Conservation (phyloP, 768 basidiomycete species). For the Mycena floridula region DNA sequence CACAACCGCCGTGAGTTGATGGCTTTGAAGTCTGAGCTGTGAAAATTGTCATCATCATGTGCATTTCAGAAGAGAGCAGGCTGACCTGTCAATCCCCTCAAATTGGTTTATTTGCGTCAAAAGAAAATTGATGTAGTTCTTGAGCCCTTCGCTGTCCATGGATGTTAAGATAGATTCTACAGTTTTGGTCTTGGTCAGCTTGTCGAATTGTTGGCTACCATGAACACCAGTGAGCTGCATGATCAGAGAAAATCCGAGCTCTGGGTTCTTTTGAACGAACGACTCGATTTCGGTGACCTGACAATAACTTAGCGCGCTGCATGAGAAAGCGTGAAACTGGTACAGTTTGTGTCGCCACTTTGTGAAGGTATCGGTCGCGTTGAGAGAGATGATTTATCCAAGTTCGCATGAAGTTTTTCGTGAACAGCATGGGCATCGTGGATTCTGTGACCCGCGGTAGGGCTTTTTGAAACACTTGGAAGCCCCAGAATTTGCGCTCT, state of each 20-base stretch:
- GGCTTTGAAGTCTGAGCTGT: conserved; percentile 37
- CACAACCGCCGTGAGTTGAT: conserved; percentile 62
- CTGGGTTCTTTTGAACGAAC: conserved; percentile 69
- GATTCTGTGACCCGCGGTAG: conserved; percentile 57
- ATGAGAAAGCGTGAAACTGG: conserved; percentile 15
- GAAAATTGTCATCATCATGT: not conserved
- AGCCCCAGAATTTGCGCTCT: conserved; percentile 94
- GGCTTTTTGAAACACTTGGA: conserved; percentile 81
- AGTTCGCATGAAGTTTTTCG: conserved; percentile 90
- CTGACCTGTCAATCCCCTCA: conserved; percentile 36
- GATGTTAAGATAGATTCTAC: conserved; percentile 76
- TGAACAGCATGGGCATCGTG: conserved; percentile 83
- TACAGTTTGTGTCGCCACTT: conserved; percentile 80
- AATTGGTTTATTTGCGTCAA: conserved; percentile 53
- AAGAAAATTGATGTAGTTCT: conserved; percentile 69
- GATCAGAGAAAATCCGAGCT: conserved; percentile 79
- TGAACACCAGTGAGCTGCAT: conserved; percentile 78
- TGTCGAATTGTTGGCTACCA: conserved; percentile 87
- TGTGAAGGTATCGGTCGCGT: conserved; percentile 83
- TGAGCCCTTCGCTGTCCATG: conserved; percentile 70
- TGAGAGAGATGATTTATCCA: conserved; percentile 96
- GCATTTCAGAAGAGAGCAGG: conserved; percentile 4
- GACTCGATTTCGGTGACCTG: conserved; percentile 73
- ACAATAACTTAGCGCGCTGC: not conserved
- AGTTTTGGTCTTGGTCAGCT: conserved; percentile 87